phyloP scores from a whole-genome alignment of 1,139 yeast species.

The Protomyces inundatus region DNA sequence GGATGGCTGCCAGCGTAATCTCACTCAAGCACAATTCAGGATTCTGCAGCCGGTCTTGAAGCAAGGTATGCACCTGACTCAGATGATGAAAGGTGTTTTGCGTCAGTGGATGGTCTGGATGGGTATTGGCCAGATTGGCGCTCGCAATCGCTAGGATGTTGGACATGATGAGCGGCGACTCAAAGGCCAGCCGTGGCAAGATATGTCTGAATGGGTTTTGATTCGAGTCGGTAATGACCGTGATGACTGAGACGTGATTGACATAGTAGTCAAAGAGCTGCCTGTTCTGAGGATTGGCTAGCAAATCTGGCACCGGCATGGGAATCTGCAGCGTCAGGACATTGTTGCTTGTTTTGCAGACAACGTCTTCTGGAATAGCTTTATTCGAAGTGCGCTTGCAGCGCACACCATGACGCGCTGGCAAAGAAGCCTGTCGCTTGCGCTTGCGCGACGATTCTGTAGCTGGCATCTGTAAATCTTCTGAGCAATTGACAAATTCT shows the following conservation, averaged over 20 bases:
- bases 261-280: conserved; percentile 19
- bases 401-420: background rate
- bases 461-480: background rate
- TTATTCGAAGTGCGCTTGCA: background rate
- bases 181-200: conserved; percentile 9
- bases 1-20: conserved; percentile 17
- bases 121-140: conserved; percentile 8
- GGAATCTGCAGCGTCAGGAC: conserved; percentile 9
- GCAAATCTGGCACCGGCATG: conserved; percentile 5
- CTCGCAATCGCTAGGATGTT: conserved; percentile 17
- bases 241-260: conserved; percentile 17
- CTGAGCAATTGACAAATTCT: background rate
- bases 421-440: background rate
- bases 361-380: background rate
- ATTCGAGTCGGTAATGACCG: conserved; percentile 12
- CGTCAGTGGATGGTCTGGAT: conserved; percentile 3
- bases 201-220: conserved; percentile 11
- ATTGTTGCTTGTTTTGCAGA: background rate
- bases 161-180: conserved; percentile 21
- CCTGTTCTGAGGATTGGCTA: conserved; percentile 7
- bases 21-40: conserved; percentile 9
- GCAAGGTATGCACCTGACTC: conserved; percentile 8
- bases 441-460: background rate
- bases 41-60: conserved; percentile 5
- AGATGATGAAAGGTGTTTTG: conserved; percentile 6